Conservation (phyloP, 176 grass and related monocot genomes). For the sorghum (Sorghum bicolor) region DNA sequence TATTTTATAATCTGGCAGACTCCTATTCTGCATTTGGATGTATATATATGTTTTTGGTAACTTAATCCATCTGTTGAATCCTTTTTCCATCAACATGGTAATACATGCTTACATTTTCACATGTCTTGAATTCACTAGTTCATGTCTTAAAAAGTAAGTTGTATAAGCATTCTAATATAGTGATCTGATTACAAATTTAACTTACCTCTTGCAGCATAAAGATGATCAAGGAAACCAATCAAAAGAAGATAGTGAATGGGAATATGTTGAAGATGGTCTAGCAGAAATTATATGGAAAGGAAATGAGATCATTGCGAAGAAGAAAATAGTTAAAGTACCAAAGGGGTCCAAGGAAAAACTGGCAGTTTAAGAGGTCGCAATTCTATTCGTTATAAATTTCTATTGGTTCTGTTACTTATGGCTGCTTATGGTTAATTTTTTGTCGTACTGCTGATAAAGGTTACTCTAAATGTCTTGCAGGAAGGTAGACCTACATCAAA, state of each 20-base stretch:
- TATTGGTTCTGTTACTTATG: neutral
- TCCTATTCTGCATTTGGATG: neutral
- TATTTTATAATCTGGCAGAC: neutral
- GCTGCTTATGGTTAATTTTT: constrained; percentile 2
- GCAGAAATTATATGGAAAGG: constrained; percentile 93
- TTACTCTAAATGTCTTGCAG: constrained; percentile 45
- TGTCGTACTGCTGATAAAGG: constrained; percentile 7
- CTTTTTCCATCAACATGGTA: too few relatives aligned
- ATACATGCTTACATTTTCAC: too few relatives aligned
- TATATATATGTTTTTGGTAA: neutral
- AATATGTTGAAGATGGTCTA: constrained; percentile 84
- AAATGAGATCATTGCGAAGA: constrained; percentile 97
- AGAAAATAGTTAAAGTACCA: constrained; percentile 81
- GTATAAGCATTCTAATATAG: neutral
- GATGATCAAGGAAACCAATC: constrained; percentile 37
- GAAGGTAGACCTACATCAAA: constrained; percentile 94
- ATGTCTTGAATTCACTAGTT: neutral
- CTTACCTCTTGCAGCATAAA: constrained; percentile 38
- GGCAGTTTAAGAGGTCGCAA: constrained; percentile 47
- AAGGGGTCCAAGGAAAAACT: constrained; percentile 48
- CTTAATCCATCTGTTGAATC: neutral
- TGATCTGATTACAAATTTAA: constrained; percentile 4
- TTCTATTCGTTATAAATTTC: constrained; percentile 14
- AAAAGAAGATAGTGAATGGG: constrained; percentile 67
- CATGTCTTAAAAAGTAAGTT: constrained; percentile 8